Conservation (phyloP, 1,284 basidiomycete species). For the Cystobasidiaceae sp. region DNA sequence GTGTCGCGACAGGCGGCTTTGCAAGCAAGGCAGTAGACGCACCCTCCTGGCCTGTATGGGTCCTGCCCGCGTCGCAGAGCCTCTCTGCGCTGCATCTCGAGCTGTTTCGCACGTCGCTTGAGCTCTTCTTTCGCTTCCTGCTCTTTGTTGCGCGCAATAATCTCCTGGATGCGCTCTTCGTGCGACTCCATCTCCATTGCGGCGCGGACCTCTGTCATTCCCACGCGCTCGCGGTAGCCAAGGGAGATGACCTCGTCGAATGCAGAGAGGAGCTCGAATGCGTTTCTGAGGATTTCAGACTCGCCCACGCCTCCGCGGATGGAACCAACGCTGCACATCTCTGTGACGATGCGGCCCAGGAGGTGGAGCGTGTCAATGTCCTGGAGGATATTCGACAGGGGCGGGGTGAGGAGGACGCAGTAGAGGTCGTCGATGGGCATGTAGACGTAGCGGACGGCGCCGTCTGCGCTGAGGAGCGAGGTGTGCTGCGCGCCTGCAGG, state of each 20-base stretch:
- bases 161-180: slow-evolving; percentile 99
- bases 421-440: slow-evolving; percentile 97
- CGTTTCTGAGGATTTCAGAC: slow-evolving; percentile 80
- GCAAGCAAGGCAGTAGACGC: neutral
- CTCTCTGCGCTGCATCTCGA: slow-evolving; percentile 95
- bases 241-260: slow-evolving; percentile 96
- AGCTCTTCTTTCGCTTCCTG: slow-evolving; percentile 99
- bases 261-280: slow-evolving; percentile 91
- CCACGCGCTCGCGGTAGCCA: slow-evolving; percentile 91
- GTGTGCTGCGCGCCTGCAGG: slow-evolving; percentile 93
- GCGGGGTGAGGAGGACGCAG: slow-evolving; percentile 96
- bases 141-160: slow-evolving; percentile 98
- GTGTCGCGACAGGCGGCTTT: neutral
- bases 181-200: slow-evolving; percentile 98
- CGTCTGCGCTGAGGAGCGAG: slow-evolving; percentile 62
- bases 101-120: slow-evolving; percentile 93
- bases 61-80: slow-evolving; percentile 66
- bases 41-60: slow-evolving; percentile 40
- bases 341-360: slow-evolving; percentile 87
- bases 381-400: slow-evolving; percentile 94
- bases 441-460: slow-evolving; percentile 91
- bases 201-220: slow-evolving; percentile 81
- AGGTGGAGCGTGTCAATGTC: slow-evolving; percentile 96
- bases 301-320: slow-evolving; percentile 68
- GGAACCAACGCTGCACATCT: slow-evolving; percentile 54